phyloP scores from a whole-genome alignment of 192 early-diverging fungal species.

The Dispira parvispora region DNA sequence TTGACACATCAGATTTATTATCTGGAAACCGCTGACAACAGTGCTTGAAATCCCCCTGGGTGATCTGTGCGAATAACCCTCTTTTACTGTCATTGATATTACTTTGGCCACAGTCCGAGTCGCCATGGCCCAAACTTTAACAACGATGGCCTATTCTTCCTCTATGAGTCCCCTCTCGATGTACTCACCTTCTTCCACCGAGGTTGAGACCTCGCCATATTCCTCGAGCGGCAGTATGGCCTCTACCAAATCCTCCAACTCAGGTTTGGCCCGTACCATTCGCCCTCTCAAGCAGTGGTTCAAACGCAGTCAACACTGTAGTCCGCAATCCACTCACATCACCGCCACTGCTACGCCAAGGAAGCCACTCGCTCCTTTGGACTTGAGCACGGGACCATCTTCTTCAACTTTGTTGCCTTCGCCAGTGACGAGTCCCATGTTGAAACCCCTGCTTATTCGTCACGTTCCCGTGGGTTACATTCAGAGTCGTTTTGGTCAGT shows the following conservation, averaged over 20 bases:
- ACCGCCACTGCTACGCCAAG: too few relatives aligned
- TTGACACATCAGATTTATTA: too few relatives aligned
- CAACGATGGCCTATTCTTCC: neutral
- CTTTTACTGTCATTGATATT: neutral
- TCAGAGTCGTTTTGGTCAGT: conserved; percentile 23
- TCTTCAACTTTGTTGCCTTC: neutral
- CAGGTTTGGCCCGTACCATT: neutral
- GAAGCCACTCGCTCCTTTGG: too few relatives aligned
- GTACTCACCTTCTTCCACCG: neutral
- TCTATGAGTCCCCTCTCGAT: neutral
- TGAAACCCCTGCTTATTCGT: conserved; percentile 21
- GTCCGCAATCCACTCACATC: neutral
- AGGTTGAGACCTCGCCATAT: neutral
- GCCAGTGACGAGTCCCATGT: neutral
- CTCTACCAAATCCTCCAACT: neutral
- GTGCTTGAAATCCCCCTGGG: too few relatives aligned
- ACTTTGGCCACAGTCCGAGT: neutral
- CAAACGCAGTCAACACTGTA: neutral
- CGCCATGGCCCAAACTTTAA: neutral
- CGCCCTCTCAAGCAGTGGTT: neutral
- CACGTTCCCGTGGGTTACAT: conserved; percentile 28
- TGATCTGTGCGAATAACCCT: neutral
- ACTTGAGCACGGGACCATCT: neutral
- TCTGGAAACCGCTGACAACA: too few relatives aligned
- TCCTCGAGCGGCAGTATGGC: conserved; percentile 1